Conservation (phyloP, 1,284 basidiomycete genomes). For the Ganoderma resinaceum region DNA sequence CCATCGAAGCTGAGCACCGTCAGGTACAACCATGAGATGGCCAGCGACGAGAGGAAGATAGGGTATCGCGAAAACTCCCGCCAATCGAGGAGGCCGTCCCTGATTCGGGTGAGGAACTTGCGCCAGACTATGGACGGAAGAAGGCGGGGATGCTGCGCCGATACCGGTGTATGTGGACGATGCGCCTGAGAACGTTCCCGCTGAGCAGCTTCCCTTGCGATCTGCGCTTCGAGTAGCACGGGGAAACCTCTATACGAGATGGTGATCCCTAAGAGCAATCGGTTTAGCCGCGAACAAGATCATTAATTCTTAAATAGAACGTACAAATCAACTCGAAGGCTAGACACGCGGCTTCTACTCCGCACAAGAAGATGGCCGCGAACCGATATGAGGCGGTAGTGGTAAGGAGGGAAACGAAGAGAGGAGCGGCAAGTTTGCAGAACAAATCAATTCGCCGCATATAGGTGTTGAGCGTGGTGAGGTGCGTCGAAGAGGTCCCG, state of each 20-base stretch:
- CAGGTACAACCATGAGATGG: conserved; percentile 58
- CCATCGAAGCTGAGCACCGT: conserved; percentile 54
- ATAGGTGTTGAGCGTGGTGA: conserved; percentile 47
- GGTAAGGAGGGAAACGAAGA: conserved; percentile 62
- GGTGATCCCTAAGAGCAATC: conserved; percentile 34
- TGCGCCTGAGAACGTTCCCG: background rate
- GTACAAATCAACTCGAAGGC: conserved; percentile 42
- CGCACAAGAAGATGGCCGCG: conserved; percentile 43
- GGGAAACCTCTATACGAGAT: conserved; percentile 46
- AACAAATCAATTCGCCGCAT: conserved; percentile 61
- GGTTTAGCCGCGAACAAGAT: background rate
- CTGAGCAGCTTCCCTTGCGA: conserved; percentile 15
- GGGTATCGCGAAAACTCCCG: conserved; percentile 51
- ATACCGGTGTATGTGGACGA: background rate
- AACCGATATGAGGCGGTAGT: conserved; percentile 41
- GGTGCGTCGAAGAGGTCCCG: conserved; percentile 38
- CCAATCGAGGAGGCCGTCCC: conserved; percentile 45
- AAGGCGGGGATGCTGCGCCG: background rate
- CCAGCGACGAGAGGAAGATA: conserved; percentile 52
- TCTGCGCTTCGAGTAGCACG: conserved; percentile 36
- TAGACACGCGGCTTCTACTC: conserved; percentile 42
- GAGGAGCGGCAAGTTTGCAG: conserved; percentile 59
- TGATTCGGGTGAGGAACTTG: background rate
- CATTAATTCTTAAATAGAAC: conserved; percentile 1
- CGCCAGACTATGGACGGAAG: background rate